Evolutionary conservation across 2,329 filamentous ascomycete species (phyloP), one percentile per base, ranked within the genome.

Genomic region (Orbilia quercus): DNA sequence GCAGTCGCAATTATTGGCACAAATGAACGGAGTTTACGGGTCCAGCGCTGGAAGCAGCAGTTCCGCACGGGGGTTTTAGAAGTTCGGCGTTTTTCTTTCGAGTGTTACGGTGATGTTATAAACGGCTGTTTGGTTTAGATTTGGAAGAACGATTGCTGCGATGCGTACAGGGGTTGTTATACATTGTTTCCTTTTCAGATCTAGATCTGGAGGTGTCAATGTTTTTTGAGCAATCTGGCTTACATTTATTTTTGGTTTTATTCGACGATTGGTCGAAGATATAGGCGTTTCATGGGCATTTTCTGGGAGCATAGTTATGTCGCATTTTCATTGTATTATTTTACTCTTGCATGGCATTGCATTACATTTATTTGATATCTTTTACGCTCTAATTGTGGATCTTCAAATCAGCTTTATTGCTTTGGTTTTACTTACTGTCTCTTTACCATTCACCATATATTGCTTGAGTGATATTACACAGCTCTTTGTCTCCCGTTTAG

Each of bases 11-110:
- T 54, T 72, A 16, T 54, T 72, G 45, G 54, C 59, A 14, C 59
- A 59, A 47, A 65, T 72, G 67, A 65, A 65, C 34, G 59, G 51
- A 14, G n/a, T 72, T 47, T 72, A 72, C 25, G 67, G 67, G 7
- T 59, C 59, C 1, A 72, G 67, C 38, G 67, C 54, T 25, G 67
- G 59, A 3, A 72, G 67, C 34, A 72, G 66, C 22, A 59, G 55
- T 59, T 60, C 64, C 45, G 60, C 64, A 36, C 53, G 63, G 23
- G 55, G 64, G 7, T 69, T 47, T n/a, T 67, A 67, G 63, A 50
- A 5, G 28, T 25, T 40, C 20, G 25, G 18, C n/a, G n/a, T 36
- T 59, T 45, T n/a, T 14, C 20, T 28, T 20, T 7, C 34, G 3
- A 23, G 22, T 51, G 50, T 62, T 25, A 28, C 18, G 31, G 25